Conservation (phyloP, 495 filamentous ascomycete species). For the Glonium stellatum region DNA sequence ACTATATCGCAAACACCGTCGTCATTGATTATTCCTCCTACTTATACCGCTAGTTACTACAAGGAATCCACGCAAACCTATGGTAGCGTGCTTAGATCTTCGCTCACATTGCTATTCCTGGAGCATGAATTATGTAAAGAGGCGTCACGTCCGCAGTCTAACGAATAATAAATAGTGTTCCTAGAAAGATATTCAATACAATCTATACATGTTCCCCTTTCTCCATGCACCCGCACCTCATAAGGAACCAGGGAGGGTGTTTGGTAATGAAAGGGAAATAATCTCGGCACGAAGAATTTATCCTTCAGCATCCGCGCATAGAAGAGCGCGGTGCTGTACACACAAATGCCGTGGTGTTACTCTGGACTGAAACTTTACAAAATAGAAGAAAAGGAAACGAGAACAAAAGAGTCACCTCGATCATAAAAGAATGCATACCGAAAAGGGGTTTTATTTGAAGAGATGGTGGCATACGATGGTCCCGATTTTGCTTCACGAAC, state of each 20-base stretch:
- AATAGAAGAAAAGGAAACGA: conserved; percentile 11
- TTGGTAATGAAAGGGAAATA: conserved; percentile 83
- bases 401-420: neutral
- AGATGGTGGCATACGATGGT: neutral
- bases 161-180: too few species aligned
- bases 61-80: too few species aligned
- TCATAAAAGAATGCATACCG: too few species aligned
- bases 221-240: conserved; percentile 81
- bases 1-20: too few species aligned
- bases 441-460: too few species aligned
- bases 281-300: conserved; percentile 87
- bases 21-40: too few species aligned
- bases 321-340: conserved; percentile 88
- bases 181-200: too few species aligned
- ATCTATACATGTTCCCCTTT: conserved; percentile 58
- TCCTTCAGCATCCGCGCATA: conserved; percentile 90
- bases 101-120: too few species aligned
- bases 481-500: neutral
- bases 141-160: too few species aligned
- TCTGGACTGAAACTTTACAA: conserved; percentile 7
- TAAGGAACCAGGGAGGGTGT: conserved; percentile 57
- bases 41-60: too few species aligned
- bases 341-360: conserved; percentile 77
- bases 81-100: too few species aligned
- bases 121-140: too few species aligned